phyloP scores from a whole-genome alignment of 1,284 basidiomycete species.

The Leccinum griseonigrum region DNA sequence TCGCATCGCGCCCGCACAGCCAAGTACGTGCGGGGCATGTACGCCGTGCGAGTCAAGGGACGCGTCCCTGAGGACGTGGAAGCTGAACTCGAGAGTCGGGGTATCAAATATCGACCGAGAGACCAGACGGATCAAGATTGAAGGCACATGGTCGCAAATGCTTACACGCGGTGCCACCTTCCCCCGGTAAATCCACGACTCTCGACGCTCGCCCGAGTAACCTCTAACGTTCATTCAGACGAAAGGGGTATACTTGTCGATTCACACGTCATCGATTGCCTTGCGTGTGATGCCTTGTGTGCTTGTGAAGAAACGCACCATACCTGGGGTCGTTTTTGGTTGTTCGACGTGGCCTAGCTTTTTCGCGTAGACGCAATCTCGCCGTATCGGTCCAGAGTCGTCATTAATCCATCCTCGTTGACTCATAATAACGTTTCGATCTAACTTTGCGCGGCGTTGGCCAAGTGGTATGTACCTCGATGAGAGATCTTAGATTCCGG shows the following conservation, averaged over 20 bases:
- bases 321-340: background rate
- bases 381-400: slow-evolving; percentile 5
- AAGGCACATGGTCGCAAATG: slow-evolving; percentile 11
- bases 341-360: background rate
- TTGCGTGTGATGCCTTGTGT: slow-evolving; percentile 12
- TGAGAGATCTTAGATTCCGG: slow-evolving; percentile 2
- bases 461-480: background rate
- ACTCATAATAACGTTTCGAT: background rate
- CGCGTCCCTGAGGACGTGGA: slow-evolving; percentile 86
- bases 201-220: background rate
- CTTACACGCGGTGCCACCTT: background rate
- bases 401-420: slow-evolving; percentile 3
- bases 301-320: slow-evolving; percentile 6
- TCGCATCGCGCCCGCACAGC: slow-evolving; percentile 42
- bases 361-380: slow-evolving; percentile 11
- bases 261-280: slow-evolving; percentile 20
- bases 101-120: slow-evolving; percentile 78
- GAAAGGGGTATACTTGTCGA: background rate
- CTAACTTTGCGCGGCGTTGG: background rate
- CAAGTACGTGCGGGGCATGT: slow-evolving; percentile 84
- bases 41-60: slow-evolving; percentile 85
- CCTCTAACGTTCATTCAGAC: background rate
- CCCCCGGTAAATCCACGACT: background rate
- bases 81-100: slow-evolving; percentile 67
- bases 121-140: slow-evolving; percentile 74